Base-by-base conservation (phyloP, 148 eudicot genomes). In the Silene latifolia region DNA sequence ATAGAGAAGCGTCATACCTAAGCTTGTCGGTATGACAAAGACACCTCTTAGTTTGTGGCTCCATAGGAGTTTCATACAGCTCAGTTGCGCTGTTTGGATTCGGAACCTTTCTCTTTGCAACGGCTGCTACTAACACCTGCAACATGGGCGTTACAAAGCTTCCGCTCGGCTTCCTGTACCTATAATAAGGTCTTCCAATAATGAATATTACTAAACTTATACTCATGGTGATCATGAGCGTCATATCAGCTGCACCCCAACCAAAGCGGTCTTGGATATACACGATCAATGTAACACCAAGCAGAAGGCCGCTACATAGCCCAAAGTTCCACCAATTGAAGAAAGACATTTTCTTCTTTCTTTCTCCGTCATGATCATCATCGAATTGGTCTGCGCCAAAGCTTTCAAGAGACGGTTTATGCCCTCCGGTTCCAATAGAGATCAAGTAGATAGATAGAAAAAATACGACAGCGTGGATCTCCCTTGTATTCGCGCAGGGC, bases 351-450 rank as follows among this genome's bases (percentile, higher is more conserved):
- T 88, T 93, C 69, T 90, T 64, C 64, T 44, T 78, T 71, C 91
- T 83, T 74, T 93, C 98, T 58, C 67, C 54, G 1, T 80, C 71
- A 65, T 90, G 86, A 27, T 86, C 82, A 64, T 92, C 95, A 18
- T 92, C 95, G 10, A 92, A 92, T 63, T 92, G 97, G 75, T 92
- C 96, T 2, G 98, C 95, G 11, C 98, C 98, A 19, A 92, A 92
- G 79, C 98, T 90, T 77, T 90, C 95, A 51, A 92, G 59, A 0
- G 88, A 75, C 2, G 98, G 96, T 73, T 92, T 92, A 79, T 88
- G 90, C 8, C 98, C 98, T 25, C 98, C 96, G 4, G 98, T 92
- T 23, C 90, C 96, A 1, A 89, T 32, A 7, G 98, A 89, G 70
- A 90, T 68, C 71, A 89, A 77, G 74, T 92, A 92, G 65, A 89